Percentiles rank a stretch among this genome's conserved stretches.
These are phyloP conservation scores for Harrya chromipes DNA, from an alignment of 768 basidiomycete genomes.

Conservation along the genomic window DNA sequence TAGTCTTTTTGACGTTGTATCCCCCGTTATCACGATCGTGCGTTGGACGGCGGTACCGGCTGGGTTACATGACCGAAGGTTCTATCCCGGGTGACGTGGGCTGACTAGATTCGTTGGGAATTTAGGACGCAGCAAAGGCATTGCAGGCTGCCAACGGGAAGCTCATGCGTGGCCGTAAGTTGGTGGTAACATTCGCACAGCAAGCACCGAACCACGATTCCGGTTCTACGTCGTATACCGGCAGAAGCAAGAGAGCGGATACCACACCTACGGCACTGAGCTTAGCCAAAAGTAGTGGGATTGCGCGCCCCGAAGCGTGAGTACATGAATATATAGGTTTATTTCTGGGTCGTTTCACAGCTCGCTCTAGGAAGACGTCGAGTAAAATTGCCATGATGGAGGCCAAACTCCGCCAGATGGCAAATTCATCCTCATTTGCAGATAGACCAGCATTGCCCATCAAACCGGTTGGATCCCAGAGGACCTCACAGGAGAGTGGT, in stretches of 20 bases:
- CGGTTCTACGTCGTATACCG: slow-evolving; percentile 32
- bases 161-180: slow-evolving; percentile 79
- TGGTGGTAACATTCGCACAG: slow-evolving; percentile 89
- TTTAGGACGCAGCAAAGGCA: slow-evolving; percentile 85
- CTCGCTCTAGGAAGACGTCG: slow-evolving; percentile 51
- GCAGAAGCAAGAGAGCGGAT: slow-evolving; percentile 48
- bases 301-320: slow-evolving; percentile 48
- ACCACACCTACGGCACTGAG: slow-evolving; percentile 82
- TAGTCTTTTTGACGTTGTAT: slow-evolving; percentile 25
- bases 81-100: slow-evolving; percentile 1
- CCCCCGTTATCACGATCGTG: slow-evolving; percentile 19
- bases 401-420: slow-evolving; percentile 87
- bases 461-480: slow-evolving; percentile 13
- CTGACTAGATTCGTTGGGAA: slow-evolving; percentile 22
- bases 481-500: background rate
- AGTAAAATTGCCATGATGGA: slow-evolving; percentile 96
- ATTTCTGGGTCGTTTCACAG: slow-evolving; percentile 7
- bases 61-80: slow-evolving; percentile 23
- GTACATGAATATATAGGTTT: slow-evolving; percentile 15
- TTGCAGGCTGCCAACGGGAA: slow-evolving; percentile 71
- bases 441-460: slow-evolving; percentile 23
- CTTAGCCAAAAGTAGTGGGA: slow-evolving; percentile 71
- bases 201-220: slow-evolving; percentile 56
- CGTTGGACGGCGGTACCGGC: slow-evolving; percentile 17
- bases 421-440: slow-evolving; percentile 28